Evolutionary conservation across 2,329 filamentous ascomycete species (phyloP), one percentile per base, ranked within the genome.

Genomic region (Talaromyces rugulosus): DNA sequence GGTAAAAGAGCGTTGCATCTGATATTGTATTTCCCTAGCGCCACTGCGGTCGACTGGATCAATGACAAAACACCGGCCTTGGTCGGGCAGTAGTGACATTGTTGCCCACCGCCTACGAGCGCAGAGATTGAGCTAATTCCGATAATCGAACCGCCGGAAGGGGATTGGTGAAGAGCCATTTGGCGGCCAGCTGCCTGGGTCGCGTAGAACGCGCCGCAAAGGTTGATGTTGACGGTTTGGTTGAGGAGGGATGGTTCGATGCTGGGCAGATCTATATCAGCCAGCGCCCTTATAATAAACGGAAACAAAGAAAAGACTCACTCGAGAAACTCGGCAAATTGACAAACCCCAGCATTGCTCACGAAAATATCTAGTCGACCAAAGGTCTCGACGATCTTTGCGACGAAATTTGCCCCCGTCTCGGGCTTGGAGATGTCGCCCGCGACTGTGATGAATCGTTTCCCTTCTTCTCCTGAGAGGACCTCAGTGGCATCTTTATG

Each of bases 1-100:
- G 92, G 92, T 14, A 96, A 77, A 60, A 96, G 76, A 1, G 92
- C 91, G 74, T 96, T 96, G 73, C 92, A 96, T 58, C 92, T 78
- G 60, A 96, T 92, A 5, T 82, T 81, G 74, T 95, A 84, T 70
- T 85, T 83, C 0, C 92, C 92, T 52, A 96, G 76, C 8, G 92
- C 90, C 36, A 91, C 89, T 0, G 92, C 92, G 42, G 86, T 87
- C 66, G 88, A 91, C 79, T 96, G 92, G 85, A 96, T 95, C 52
- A 96, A 81, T 54, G 86, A 90, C 42, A 91, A 72, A 2, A 96
- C 83, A 2, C 91, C 92, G 0, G 92, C 91, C 76, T 96, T 96
- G 16, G 92, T 96, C 9, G 92, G 90, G 16, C 92, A 96, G 77
- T 96, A 96, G 72, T 96, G 92, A 30, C 86, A 88, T 78, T 96